These are phyloP conservation scores for Botrytis aclada DNA, from an alignment of 2,329 filamentous ascomycete genomes.

Conservation along the genomic window DNA sequence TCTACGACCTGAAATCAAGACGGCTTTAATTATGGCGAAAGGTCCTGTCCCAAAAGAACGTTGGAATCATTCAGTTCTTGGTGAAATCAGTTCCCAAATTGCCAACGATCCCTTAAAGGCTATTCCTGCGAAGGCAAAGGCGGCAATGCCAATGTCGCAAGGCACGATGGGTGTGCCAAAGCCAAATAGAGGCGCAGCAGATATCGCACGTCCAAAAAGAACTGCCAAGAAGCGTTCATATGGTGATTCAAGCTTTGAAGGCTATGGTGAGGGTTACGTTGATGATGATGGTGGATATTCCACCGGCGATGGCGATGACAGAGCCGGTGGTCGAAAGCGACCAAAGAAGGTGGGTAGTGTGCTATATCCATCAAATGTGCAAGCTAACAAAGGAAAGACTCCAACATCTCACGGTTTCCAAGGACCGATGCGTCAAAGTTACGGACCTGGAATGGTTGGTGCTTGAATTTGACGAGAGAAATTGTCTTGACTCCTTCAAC, in stretches of 20 bases:
- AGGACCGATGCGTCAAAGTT: slow-evolving; percentile 41
- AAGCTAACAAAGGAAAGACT: slow-evolving; percentile 34
- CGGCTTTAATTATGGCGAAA: slow-evolving; percentile 56
- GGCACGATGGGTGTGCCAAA: background rate
- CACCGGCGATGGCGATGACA: slow-evolving; percentile 67
- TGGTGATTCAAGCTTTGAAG: slow-evolving; percentile 70
- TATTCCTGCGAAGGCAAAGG: slow-evolving; percentile 20
- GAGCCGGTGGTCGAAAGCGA: slow-evolving; percentile 53
- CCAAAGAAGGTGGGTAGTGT: slow-evolving; percentile 58
- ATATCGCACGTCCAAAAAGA: slow-evolving; percentile 56
- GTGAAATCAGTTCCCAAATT: slow-evolving; percentile 44
- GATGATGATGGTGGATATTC: slow-evolving; percentile 70
- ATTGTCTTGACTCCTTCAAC: slow-evolving; percentile 1
- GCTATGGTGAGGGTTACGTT: slow-evolving; percentile 68
- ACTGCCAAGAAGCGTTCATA: slow-evolving; percentile 72
- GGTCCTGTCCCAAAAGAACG: slow-evolving; percentile 52
- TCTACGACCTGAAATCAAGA: slow-evolving; percentile 45
- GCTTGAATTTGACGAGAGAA: slow-evolving; percentile 41
- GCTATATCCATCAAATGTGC: slow-evolving; percentile 21
- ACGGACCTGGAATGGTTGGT: slow-evolving; percentile 57
- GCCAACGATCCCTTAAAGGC: slow-evolving; percentile 24
- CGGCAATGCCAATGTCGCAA: background rate
- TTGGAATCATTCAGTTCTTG: slow-evolving; percentile 59
- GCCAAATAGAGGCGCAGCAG: slow-evolving; percentile 20
- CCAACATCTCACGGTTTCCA: slow-evolving; percentile 30